Evolutionary conservation across 768 basidiomycete species (phyloP).

Genomic region (Galerina marginata): DNA sequence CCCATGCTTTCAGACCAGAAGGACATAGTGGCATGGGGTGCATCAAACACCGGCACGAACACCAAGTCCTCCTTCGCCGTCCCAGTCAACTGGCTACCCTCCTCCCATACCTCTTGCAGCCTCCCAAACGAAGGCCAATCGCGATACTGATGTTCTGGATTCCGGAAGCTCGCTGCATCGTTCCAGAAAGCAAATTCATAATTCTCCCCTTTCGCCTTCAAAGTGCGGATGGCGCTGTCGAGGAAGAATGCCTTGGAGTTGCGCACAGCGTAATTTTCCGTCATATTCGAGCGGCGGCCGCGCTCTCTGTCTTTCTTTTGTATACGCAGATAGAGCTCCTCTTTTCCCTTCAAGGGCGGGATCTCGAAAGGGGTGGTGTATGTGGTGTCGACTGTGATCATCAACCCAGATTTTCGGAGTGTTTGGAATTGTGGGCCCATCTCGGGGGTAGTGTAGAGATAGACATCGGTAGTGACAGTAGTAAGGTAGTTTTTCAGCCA

Average conservation of each 20-base stretch:
- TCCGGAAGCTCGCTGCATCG: constrained; percentile 57
- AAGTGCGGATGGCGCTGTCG: constrained; percentile 42
- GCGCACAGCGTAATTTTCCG: constrained; percentile 59
- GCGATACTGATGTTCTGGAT: constrained; percentile 42
- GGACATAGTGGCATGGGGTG: constrained; percentile 37
- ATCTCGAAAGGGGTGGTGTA: constrained; percentile 54
- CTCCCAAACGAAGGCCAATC: constrained; percentile 51
- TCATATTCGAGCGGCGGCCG: constrained; percentile 35
- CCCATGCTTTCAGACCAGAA: constrained; percentile 53
- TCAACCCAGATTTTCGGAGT: constrained; percentile 33
- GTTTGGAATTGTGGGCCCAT: constrained; percentile 38
- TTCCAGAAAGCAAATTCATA: constrained; percentile 65
- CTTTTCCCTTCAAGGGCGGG: constrained; percentile 45
- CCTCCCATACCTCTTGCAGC: constrained; percentile 47
- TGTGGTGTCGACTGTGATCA: constrained; percentile 50
- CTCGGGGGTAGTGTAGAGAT: constrained; percentile 55
- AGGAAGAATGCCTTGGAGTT: constrained; percentile 59
- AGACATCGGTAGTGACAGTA: constrained; percentile 53
- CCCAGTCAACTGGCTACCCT: constrained; percentile 35
- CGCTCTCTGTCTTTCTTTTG: constrained; percentile 51
- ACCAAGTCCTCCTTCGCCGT: constrained; percentile 46
- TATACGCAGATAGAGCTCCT: constrained; percentile 44
- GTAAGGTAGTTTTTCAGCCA: constrained; percentile 53
- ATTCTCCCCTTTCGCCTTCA: constrained; percentile 25
- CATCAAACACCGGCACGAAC: constrained; percentile 50